Conservation (phyloP, 2,329 filamentous ascomycete genomes). For the Drechmeria coniospora region DNA sequence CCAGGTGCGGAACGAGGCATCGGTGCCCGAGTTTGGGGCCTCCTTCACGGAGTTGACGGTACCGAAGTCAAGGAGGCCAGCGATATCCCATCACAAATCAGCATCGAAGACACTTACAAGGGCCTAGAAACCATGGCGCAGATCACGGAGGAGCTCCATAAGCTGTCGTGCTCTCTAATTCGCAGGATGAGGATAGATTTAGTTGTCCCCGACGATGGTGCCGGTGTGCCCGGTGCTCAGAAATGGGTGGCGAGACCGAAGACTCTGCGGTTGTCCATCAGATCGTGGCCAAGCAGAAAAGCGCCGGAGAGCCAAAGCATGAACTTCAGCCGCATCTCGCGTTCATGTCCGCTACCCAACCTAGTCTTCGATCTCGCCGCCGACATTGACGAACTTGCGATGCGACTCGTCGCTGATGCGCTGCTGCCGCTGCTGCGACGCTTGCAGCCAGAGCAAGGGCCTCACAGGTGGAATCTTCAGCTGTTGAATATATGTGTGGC, state of each 20-base stretch:
- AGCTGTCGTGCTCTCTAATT: conserved; percentile 54
- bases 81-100: conserved; percentile 71
- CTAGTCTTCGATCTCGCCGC: conserved; percentile 56
- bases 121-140: conserved; percentile 49
- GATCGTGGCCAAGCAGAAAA: conserved; percentile 31
- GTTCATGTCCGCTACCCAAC: conserved; percentile 55
- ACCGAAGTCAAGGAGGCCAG: conserved; percentile 56
- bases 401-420: conserved; percentile 52
- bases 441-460: conserved; percentile 49
- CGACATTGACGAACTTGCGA: conserved; percentile 42
- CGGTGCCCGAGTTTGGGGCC: conserved; percentile 56
- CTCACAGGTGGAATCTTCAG: conserved; percentile 58
- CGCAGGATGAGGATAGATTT: conserved; percentile 69
- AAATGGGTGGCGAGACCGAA: conserved; percentile 68
- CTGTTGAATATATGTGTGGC: conserved; percentile 77
- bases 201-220: conserved; percentile 30
- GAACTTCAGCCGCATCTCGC: conserved; percentile 55
- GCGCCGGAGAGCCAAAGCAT: conserved; percentile 35
- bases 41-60: conserved; percentile 70
- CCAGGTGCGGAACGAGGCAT: conserved; percentile 57
- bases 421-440: conserved; percentile 59
- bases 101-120: conserved; percentile 84
- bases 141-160: conserved; percentile 52
- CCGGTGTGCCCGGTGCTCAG: conserved; percentile 16
- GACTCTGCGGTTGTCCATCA: conserved; percentile 67